phyloP scores from a whole-genome alignment of 495 filamentous ascomycete genomes.

The Penicillium verhagenii region DNA sequence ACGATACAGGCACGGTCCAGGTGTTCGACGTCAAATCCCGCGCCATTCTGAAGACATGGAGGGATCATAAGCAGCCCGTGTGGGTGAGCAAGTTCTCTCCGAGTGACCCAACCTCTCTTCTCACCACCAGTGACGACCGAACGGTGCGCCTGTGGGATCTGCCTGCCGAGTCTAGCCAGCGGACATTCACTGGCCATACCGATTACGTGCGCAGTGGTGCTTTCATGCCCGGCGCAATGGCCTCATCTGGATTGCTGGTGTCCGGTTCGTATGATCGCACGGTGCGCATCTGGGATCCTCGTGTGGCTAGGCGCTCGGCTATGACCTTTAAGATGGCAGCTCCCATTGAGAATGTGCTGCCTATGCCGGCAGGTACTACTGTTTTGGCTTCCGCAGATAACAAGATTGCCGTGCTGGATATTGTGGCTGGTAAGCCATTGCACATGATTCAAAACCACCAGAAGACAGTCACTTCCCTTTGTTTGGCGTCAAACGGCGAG shows the following conservation, averaged over 20 bases:
- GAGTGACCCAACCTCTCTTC: conserved; percentile 75
- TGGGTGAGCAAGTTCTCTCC: conserved; percentile 90
- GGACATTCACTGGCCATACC: conserved; percentile 79
- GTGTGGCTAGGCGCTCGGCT: conserved; percentile 63
- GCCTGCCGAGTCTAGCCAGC: conserved; percentile 69
- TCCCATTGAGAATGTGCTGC: conserved; percentile 80
- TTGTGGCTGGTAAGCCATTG: conserved; percentile 84
- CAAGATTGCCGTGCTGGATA: conserved; percentile 88
- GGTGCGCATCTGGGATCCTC: conserved; percentile 89
- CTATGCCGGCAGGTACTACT: conserved; percentile 81
- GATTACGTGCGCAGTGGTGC: conserved; percentile 88
- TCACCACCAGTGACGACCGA: conserved; percentile 85
- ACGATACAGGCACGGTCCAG: conserved; percentile 86
- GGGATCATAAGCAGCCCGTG: conserved; percentile 90
- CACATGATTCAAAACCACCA: conserved; percentile 90
- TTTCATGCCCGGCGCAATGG: conserved; percentile 78
- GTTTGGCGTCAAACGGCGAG: conserved; percentile 70
- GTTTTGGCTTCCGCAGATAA: conserved; percentile 82
- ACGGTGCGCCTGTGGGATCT: conserved; percentile 95
- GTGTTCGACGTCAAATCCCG: conserved; percentile 88
- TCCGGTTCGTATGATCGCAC: conserved; percentile 93
- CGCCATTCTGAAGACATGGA: conserved; percentile 95
- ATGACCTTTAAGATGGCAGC: conserved; percentile 93
- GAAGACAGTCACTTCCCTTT: conserved; percentile 89
- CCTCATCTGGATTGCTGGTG: conserved; percentile 67